Evolutionary conservation across 192 early-diverging fungal genomes (phyloP).

Genomic region (Coemansia sp.): DNA sequence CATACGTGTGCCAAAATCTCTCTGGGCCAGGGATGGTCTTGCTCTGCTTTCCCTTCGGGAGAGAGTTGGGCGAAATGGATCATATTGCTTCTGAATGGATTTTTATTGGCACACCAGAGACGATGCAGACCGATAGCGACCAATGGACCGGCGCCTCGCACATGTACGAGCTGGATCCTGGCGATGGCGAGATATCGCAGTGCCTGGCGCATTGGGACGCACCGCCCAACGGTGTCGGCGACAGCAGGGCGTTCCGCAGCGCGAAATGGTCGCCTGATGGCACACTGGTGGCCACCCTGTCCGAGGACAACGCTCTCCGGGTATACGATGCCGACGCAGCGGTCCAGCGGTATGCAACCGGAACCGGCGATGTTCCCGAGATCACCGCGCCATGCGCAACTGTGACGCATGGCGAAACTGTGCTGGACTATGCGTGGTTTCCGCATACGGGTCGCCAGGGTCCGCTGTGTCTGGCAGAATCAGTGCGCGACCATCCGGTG

Average conservation of each 20-base stretch:
- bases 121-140: too few relatives aligned
- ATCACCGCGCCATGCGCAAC: neutral
- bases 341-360: slow-evolving; percentile 6
- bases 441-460: slow-evolving; percentile 19
- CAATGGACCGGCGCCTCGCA: slow-evolving; percentile 2
- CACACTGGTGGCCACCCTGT: slow-evolving; percentile 19
- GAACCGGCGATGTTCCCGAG: neutral
- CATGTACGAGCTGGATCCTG: slow-evolving; percentile 12
- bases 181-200: neutral
- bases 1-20: neutral
- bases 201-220: slow-evolving; percentile 16
- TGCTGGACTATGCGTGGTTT: slow-evolving; percentile 39
- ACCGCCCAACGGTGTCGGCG: neutral
- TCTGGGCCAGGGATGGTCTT: too few relatives aligned
- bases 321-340: slow-evolving; percentile 14
- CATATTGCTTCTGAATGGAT: too few relatives aligned
- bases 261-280: slow-evolving; percentile 52
- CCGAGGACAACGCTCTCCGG: slow-evolving; percentile 28
- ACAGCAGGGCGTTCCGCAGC: slow-evolving; percentile 7
- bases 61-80: too few relatives aligned
- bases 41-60: too few relatives aligned
- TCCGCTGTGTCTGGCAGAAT: slow-evolving; percentile 60
- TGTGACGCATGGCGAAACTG: slow-evolving; percentile 19
- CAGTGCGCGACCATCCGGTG: slow-evolving; percentile 73
- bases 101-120: too few relatives aligned